phyloP scores from a whole-genome alignment of 768 basidiomycete genomes.

The Tephrocybe sp. region DNA sequence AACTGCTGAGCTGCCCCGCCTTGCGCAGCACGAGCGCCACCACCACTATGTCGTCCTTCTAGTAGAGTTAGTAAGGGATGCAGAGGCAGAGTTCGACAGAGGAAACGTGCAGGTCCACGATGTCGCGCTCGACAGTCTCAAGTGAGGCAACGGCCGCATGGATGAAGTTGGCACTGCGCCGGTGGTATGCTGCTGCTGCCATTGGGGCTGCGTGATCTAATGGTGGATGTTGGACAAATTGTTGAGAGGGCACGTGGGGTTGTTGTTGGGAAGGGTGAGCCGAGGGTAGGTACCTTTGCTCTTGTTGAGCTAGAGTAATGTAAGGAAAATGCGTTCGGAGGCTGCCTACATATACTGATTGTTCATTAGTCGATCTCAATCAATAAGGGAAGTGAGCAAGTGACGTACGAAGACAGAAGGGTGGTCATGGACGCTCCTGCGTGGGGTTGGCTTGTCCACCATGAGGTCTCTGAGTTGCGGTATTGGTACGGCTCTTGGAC shows the following conservation, averaged over 20 bases:
- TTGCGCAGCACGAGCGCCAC: neutral
- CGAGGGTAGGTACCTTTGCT: neutral
- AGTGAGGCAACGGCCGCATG: slow-evolving; percentile 73
- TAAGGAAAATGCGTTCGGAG: slow-evolving; percentile 14
- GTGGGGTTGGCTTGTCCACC: slow-evolving; percentile 64
- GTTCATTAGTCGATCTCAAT: neutral
- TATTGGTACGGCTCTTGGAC: slow-evolving; percentile 84
- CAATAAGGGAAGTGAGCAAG: slow-evolving; percentile 7
- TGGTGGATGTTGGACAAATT: slow-evolving; percentile 24
- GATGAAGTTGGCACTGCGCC: slow-evolving; percentile 48
- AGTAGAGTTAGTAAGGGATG: no score
- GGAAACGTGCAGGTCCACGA: slow-evolving; percentile 52
- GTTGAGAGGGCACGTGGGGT: neutral
- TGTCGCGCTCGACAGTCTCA: slow-evolving; percentile 61
- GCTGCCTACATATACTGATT: slow-evolving; percentile 5
- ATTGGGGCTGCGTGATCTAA: slow-evolving; percentile 7
- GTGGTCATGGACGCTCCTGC: slow-evolving; percentile 76
- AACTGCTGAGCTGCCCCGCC: slow-evolving; percentile 32
- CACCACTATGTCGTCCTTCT: slow-evolving; percentile 13
- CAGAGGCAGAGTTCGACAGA: no score
- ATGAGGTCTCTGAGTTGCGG: slow-evolving; percentile 86
- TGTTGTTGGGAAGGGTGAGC: neutral
- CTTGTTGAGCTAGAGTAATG: slow-evolving; percentile 15
- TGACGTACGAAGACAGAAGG: slow-evolving; percentile 67
- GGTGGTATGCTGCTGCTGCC: slow-evolving; percentile 21